Base-by-base conservation (phyloP, 1,284 basidiomycete species). In the Cerioporus squamosus region DNA sequence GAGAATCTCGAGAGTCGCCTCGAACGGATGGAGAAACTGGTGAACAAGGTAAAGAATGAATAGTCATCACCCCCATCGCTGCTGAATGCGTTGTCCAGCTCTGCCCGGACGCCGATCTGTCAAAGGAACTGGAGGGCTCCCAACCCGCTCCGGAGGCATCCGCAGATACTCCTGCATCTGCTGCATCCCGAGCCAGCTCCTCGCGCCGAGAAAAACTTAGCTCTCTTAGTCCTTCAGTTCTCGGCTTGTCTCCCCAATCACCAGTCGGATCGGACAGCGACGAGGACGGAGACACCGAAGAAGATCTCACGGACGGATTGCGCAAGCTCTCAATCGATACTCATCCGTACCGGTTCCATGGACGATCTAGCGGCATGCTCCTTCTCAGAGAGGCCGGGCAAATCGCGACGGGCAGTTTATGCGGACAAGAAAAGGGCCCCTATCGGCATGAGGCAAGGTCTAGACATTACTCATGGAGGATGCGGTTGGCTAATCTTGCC, bases 1-100 rank as follows among this genome's bases (percentile, higher is more conserved):
- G 88, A 91, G 67, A 83, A 82, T 39, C 75, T 93, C 8, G 89
- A 92, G 72, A 81, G 77, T 43, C 79, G 90, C 12, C 77, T 91
- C n/a, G 83, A 85, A 53, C 85, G 86, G 65, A 84, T 91, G 81
- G 89, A 92, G 73, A 77, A 73, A 44, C 74, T 92, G 1, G 70
- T 91, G 31, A 77, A 76, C 57, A 82, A 82, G 72, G 86, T 85
- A 63, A 53, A 33, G 2, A 10, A 40, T 6, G 8, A 5, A 18
- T n/a, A 18, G 5, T 42, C n/a, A 6, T 42, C n/a, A 3, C 8
- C 5, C 9, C 6, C 18, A 18, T 42, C 8, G n/a, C 8, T 15
- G n/a, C 22, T 36, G 15, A 5, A 8, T 22, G 12, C 29, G 9
- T 33, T 10, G 22, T 36, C 17, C 42, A 17, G 17, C 17, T 51